Percentiles rank a stretch among this genome's conserved stretches.
These are phyloP conservation scores for Aegilops sharonensis DNA, from an alignment of 176 grass and related monocot genomes.

Conservation along the genomic window DNA sequence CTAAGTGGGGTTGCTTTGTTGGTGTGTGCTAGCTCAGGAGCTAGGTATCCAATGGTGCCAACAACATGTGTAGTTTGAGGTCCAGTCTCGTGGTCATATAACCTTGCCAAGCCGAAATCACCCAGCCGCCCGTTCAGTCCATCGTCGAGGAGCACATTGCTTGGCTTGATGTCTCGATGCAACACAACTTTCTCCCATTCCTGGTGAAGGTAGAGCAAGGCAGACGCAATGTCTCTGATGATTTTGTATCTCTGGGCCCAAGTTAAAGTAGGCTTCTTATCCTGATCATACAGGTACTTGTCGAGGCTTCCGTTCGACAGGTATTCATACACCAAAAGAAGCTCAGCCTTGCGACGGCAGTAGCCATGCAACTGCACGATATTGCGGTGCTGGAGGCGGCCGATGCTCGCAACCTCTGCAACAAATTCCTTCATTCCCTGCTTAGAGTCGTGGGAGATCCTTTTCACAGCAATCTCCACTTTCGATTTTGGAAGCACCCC, in stretches of 20 bases:
- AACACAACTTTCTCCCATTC: conserved; percentile 21
- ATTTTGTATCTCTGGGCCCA: background rate
- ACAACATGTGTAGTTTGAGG: conserved; percentile 23
- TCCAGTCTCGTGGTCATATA: background rate
- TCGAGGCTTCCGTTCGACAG: background rate
- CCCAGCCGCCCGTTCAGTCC: background rate
- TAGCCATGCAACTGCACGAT: background rate
- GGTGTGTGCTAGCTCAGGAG: conserved; percentile 3
- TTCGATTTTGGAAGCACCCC: background rate
- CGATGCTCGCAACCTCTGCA: background rate
- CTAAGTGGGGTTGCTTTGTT: background rate
- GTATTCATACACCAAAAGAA: conserved; percentile 9
- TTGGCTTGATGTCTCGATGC: conserved; percentile 15
- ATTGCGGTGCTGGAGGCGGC: background rate
- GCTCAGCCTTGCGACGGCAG: background rate
- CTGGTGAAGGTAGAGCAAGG: conserved; percentile 1
- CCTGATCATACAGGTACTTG: conserved; percentile 22
- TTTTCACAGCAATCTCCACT: conserved; percentile 13
- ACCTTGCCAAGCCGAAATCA: conserved; percentile 7
- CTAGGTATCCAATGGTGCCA: conserved; percentile 17
- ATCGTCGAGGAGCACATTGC: conserved; percentile 9
- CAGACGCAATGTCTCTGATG: background rate
- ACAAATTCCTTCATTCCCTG: background rate
- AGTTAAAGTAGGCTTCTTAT: background rate
- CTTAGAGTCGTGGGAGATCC: background rate